A percentile compares a stretch with the other conserved stretches of the same genome.
These are phyloP conservation scores for Capronia coronata DNA, from an alignment of 2,329 filamentous ascomycete species.

Conservation along the genomic window DNA sequence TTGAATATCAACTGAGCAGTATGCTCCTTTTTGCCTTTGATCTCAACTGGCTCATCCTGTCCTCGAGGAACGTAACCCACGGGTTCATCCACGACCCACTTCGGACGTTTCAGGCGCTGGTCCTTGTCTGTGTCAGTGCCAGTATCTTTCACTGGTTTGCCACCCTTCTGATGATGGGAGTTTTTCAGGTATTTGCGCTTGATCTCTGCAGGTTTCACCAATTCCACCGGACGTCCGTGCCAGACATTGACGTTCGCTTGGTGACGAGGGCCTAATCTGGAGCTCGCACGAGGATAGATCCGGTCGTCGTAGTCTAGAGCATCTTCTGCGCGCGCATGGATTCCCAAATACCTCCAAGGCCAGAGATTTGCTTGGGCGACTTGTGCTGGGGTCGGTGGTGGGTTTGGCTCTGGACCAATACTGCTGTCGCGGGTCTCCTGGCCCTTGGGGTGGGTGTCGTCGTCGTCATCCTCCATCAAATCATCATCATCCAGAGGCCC, in stretches of 20 bases:
- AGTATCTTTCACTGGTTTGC: constrained; percentile 72
- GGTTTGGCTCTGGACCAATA: constrained; percentile 45
- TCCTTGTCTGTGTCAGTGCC: constrained; percentile 76
- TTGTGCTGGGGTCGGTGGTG: constrained; percentile 70
- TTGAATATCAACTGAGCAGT: constrained; percentile 74
- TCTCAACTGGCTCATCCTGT: constrained; percentile 60
- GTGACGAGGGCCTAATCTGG: constrained; percentile 81
- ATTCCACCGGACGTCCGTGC: constrained; percentile 80
- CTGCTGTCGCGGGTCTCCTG: constrained; percentile 31
- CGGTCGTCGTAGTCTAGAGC: constrained; percentile 94
- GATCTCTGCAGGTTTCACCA: constrained; percentile 78
- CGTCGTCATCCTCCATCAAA: constrained; percentile 60
- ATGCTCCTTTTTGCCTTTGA: constrained; percentile 62
- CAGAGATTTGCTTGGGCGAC: constrained; percentile 88
- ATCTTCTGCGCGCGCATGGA: constrained; percentile 92
- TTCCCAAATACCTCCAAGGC: constrained; percentile 92
- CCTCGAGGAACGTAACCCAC: constrained; percentile 77
- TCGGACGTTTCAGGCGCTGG: constrained; percentile 72
- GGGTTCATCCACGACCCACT: constrained; percentile 90
- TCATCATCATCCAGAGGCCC: constrained; percentile 57
- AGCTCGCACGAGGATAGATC: constrained; percentile 93
- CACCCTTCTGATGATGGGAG: constrained; percentile 62
- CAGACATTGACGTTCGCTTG: constrained; percentile 81
- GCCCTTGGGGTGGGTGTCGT: constrained; percentile 55
- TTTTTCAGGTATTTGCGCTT: constrained; percentile 67